A percentile compares a stretch with the other conserved stretches of the same genome.
These are phyloP conservation scores for Leptomonas pyrrhocoris DNA, from an alignment of 208 protist genomes.

Conservation along the genomic window DNA sequence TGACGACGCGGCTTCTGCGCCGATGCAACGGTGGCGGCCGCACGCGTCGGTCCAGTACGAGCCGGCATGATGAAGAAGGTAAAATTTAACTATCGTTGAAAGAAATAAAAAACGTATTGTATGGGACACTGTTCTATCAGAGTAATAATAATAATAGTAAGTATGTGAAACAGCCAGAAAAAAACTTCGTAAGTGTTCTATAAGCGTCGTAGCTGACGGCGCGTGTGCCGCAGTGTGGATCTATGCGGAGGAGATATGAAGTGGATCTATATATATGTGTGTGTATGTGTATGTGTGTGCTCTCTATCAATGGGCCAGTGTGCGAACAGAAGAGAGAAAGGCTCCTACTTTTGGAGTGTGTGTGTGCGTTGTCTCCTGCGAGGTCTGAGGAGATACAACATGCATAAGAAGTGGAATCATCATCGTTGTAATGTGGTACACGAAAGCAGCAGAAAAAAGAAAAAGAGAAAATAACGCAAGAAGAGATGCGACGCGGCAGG, in stretches of 20 bases:
- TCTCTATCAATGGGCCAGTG: neutral
- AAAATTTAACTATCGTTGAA: neutral
- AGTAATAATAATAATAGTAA: neutral
- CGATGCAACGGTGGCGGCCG: neutral
- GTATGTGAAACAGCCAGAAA: too few relatives aligned
- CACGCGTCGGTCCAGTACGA: neutral
- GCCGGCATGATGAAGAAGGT: neutral
- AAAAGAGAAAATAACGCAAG: conserved; percentile 8
- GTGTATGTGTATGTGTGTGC: conserved; percentile 1
- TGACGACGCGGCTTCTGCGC: neutral
- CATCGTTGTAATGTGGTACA: too few relatives aligned
- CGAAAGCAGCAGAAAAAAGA: neutral
- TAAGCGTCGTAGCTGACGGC: too few relatives aligned
- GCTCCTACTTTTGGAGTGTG: too few relatives aligned
- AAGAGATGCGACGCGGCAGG: too few relatives aligned
- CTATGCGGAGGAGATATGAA: neutral
- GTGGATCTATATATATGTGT: conserved; percentile 12
- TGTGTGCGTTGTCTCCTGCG: too few relatives aligned
- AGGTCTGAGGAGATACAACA: too few relatives aligned
- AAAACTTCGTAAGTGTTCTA: too few relatives aligned
- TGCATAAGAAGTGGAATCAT: too few relatives aligned
- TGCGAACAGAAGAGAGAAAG: neutral
- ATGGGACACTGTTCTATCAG: neutral
- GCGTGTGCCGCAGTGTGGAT: neutral
- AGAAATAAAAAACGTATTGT: neutral